These are phyloP conservation scores for Wallacemonas sp. DNA, from an alignment of 208 protist species.

Conservation along the genomic window DNA sequence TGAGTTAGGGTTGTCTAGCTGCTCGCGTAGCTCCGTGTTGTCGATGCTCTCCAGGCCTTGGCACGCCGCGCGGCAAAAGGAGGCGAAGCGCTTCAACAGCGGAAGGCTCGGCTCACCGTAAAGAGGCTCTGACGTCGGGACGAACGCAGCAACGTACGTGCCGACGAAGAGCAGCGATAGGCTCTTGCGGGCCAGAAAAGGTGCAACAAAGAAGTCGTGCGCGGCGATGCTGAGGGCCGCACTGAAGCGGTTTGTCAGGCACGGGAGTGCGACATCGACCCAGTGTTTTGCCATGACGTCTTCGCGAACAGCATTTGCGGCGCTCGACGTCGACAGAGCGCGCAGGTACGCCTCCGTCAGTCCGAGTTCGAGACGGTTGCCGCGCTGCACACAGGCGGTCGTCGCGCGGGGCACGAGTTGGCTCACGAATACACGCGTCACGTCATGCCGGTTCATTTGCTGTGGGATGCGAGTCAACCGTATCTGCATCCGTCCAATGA, in stretches of 20 bases:
- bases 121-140: conserved; percentile 23
- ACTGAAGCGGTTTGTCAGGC: conserved; percentile 41
- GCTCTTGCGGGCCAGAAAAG: conserved; percentile 53
- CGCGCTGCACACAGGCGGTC: conserved; percentile 3
- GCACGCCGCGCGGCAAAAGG: conserved; percentile 41
- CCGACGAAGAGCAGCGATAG: conserved; percentile 71
- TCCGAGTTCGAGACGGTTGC: conserved; percentile 52
- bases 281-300: conserved; percentile 62
- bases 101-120: conserved; percentile 53
- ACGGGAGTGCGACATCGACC: conserved; percentile 53
- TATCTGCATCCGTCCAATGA: conserved; percentile 21
- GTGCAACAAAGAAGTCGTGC: conserved; percentile 66
- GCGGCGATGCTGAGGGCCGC: conserved; percentile 43
- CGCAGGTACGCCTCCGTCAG: conserved; percentile 70
- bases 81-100: conserved; percentile 67
- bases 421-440: conserved; percentile 21
- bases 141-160: conserved; percentile 66
- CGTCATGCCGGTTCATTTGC: conserved; percentile 27
- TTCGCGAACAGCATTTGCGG: conserved; percentile 53
- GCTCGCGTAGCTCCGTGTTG: conserved; percentile 29
- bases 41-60: conserved; percentile 61
- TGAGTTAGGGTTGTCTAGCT: conserved; percentile 38
- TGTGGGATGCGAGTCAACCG: conserved; percentile 25
- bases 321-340: conserved; percentile 46
- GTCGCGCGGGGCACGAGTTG: conserved; percentile 25